These are phyloP conservation scores for Kluyveromyces sp. DNA, from an alignment of 1,139 yeast genomes.

Conservation along the genomic window DNA sequence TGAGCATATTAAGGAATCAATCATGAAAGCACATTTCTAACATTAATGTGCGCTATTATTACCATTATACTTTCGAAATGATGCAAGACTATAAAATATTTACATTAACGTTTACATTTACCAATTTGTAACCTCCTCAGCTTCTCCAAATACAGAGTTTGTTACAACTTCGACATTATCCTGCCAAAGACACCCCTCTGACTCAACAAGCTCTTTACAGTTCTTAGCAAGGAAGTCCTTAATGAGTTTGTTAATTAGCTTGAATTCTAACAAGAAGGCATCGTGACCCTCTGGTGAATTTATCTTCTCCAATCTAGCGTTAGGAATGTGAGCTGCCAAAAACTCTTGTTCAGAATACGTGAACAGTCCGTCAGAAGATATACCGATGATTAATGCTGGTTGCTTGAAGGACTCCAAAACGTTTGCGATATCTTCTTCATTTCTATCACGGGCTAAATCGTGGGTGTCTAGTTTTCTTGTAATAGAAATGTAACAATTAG, in stretches of 20 bases:
- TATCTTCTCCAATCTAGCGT: slow-evolving; percentile 58
- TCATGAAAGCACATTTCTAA: too few relatives aligned
- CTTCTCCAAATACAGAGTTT: slow-evolving; percentile 87
- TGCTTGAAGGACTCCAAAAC: slow-evolving; percentile 53
- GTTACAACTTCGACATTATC: slow-evolving; percentile 54
- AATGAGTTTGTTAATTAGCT: slow-evolving; percentile 65
- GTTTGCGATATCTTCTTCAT: slow-evolving; percentile 35
- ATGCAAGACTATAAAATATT: not conserved
- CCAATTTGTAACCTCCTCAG: slow-evolving; percentile 91
- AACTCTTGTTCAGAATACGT: slow-evolving; percentile 87
- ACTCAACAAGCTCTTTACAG: slow-evolving; percentile 33
- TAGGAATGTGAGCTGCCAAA: slow-evolving; percentile 67
- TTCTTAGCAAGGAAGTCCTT: slow-evolving; percentile 52
- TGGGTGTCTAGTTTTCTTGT: slow-evolving; percentile 92
- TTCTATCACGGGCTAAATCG: slow-evolving; percentile 78
- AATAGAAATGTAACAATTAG: slow-evolving; percentile 90
- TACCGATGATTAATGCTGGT: slow-evolving; percentile 82
- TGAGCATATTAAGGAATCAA: too few relatives aligned
- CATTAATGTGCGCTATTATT: not conserved
- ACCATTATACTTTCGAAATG: not conserved
- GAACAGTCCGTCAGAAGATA: slow-evolving; percentile 85
- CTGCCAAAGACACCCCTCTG: slow-evolving; percentile 29
- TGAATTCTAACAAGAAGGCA: slow-evolving; percentile 87
- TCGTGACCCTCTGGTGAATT: slow-evolving; percentile 98
- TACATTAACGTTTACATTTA: slow-evolving; percentile 24